phyloP scores from a whole-genome alignment of 306 rosid genomes.

The Styphnolobium japonicum region DNA sequence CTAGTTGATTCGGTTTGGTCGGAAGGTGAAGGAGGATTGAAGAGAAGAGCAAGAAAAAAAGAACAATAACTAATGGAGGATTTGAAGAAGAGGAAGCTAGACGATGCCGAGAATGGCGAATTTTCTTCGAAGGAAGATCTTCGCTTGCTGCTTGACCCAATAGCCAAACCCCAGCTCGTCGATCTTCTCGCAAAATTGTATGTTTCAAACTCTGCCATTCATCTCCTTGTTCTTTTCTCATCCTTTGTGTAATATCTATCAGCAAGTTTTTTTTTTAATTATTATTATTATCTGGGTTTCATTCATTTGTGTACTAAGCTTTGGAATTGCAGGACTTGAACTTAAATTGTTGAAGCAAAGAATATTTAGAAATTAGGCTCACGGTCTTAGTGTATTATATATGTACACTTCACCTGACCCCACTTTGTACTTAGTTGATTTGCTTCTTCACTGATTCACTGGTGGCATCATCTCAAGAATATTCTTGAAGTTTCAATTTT shows the following conservation, averaged over 20 bases:
- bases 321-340: background rate
- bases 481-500: background rate
- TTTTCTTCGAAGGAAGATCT: slow-evolving; percentile 45
- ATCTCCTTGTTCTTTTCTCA: background rate
- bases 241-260: background rate
- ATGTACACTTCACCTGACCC: no score
- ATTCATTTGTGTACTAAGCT: background rate
- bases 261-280: background rate
- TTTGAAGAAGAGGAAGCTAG: slow-evolving; percentile 73
- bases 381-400: no score
- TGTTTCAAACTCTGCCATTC: slow-evolving; percentile 13
- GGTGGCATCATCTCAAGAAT: background rate
- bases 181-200: slow-evolving; percentile 77
- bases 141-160: slow-evolving; percentile 66
- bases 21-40: background rate
- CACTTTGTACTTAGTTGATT: background rate
- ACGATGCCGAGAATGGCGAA: slow-evolving; percentile 35
- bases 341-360: background rate
- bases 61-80: no score
- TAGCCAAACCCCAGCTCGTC: slow-evolving; percentile 66
- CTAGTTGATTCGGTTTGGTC: no score
- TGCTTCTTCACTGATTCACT: background rate
- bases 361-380: background rate
- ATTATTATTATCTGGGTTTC: no score
- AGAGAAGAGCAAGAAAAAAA: no score